These are phyloP conservation scores for Zoysia japonica DNA, from an alignment of 176 grass and related monocot genomes.

Conservation along the genomic window DNA sequence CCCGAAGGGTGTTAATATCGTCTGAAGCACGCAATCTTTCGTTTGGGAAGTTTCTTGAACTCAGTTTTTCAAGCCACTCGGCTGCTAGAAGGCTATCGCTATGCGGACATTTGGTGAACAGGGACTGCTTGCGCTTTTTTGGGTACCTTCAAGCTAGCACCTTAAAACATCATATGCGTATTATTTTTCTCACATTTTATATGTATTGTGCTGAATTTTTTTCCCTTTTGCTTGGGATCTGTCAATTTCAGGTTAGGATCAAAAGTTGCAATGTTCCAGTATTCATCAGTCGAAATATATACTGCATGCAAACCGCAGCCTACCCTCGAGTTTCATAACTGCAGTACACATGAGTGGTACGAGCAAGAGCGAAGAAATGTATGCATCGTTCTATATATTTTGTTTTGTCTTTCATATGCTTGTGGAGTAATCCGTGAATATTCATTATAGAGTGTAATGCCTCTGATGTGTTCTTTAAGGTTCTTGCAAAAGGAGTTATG, in stretches of 20 bases:
- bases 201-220: background rate
- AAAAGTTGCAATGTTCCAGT: conserved; percentile 85
- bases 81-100: conserved; percentile 69
- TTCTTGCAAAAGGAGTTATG: conserved; percentile 57
- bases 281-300: conserved; percentile 81
- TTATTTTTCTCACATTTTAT: conserved; percentile 1
- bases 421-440: conserved; percentile 1
- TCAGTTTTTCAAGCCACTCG: conserved; percentile 93
- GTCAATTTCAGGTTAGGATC: conserved; percentile 71
- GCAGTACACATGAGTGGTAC: conserved; percentile 56
- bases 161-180: background rate
- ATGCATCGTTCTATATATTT: conserved; percentile 33
- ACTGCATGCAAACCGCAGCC: conserved; percentile 69
- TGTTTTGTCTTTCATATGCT: conserved; percentile 5
- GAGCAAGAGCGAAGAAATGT: conserved; percentile 70
- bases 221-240: background rate
- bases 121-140: conserved; percentile 88
- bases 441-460: conserved; percentile 1
- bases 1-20: conserved; percentile 67
- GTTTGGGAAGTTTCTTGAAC: conserved; percentile 92
- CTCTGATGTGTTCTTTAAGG: conserved; percentile 52
- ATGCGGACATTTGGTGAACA: conserved; percentile 85
- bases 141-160: conserved; percentile 52
- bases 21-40: conserved; percentile 72
- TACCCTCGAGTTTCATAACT: conserved; percentile 68